Conservation (phyloP, 2,329 filamentous ascomycete genomes). For the Pyricularia sp. region DNA sequence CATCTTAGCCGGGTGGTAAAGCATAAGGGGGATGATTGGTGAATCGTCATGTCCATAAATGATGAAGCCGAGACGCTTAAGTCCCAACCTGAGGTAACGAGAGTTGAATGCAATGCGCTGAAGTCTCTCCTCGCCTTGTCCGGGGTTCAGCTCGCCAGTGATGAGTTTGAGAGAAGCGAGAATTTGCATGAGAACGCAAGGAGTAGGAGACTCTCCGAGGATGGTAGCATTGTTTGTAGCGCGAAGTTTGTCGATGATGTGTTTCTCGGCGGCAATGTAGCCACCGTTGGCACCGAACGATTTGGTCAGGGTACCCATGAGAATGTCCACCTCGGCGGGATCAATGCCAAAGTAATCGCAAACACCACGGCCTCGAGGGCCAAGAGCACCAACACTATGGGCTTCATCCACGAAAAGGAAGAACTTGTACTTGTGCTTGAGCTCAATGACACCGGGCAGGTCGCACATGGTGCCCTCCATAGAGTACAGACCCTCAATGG, state of each 20-base stretch:
- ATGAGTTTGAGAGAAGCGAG: constrained; percentile 80
- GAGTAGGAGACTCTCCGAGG: constrained; percentile 79
- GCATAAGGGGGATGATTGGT: constrained; percentile 85
- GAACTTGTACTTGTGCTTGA: constrained; percentile 97
- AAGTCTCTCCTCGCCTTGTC: constrained; percentile 90
- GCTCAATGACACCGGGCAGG: constrained; percentile 74
- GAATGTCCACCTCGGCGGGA: constrained; percentile 77
- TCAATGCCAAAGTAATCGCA: constrained; percentile 97
- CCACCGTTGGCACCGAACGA: constrained; percentile 97
- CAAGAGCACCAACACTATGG: constrained; percentile 89
- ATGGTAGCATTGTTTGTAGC: constrained; percentile 78
- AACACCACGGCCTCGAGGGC: constrained; percentile 79
- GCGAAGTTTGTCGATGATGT: constrained; percentile 85
- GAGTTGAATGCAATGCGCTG: constrained; percentile 98
- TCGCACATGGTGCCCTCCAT: constrained; percentile 99
- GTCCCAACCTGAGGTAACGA: constrained; percentile 89
- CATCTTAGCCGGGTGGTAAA: constrained; percentile 99
- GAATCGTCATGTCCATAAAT: constrained; percentile 97
- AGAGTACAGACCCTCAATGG: constrained; percentile 94
- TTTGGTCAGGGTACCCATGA: constrained; percentile 98
- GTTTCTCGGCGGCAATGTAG: constrained; percentile 83
- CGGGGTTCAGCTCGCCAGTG: constrained; percentile 74
- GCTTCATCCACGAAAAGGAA: constrained; percentile 93
- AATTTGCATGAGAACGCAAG: constrained; percentile 86
- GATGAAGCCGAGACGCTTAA: constrained; percentile 95